phyloP scores from a whole-genome alignment of 1,284 basidiomycete genomes.

The Marasmius sp. region DNA sequence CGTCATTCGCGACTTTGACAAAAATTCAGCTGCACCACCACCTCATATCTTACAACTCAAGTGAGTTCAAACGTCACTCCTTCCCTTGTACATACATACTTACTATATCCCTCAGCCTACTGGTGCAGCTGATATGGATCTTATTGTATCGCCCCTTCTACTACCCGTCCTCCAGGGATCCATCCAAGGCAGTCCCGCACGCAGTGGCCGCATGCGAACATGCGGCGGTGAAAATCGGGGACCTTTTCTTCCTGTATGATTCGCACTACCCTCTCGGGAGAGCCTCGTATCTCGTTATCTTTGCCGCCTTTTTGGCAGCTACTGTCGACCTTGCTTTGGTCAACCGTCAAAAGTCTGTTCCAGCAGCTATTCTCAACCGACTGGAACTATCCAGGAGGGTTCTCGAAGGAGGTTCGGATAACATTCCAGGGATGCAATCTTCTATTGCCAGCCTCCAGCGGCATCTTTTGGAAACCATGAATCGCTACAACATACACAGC shows the following conservation, averaged over 20 bases:
- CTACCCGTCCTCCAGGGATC: conserved; percentile 5
- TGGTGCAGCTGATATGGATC: conserved; percentile 15
- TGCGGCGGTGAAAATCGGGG: conserved; percentile 11
- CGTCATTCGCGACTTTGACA: conserved; percentile 5
- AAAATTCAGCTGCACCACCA: conserved; percentile 6
- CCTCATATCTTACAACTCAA: conserved; percentile 16
- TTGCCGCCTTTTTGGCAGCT: conserved; percentile 14
- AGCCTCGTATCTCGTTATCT: conserved; percentile 13
- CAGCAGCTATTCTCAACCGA: conserved; percentile 6
- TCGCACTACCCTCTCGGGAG: conserved; percentile 12
- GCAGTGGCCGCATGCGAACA: conserved; percentile 13
- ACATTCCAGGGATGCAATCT: conserved; percentile 15
- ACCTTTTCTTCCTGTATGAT: conserved; percentile 11
- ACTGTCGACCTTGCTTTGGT: conserved; percentile 16
- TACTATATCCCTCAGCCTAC: conserved; percentile 2
- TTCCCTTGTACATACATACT: background rate
- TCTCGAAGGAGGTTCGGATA: conserved; percentile 6
- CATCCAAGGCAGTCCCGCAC: background rate
- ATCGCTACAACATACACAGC: background rate
- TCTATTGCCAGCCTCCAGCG: conserved; percentile 7
- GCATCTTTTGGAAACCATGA: conserved; percentile 10
- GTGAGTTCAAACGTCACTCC: conserved; percentile 1
- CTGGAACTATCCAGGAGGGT: conserved; percentile 12
- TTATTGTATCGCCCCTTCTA: conserved; percentile 16
- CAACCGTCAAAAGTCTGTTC: conserved; percentile 4